Conservation (phyloP, 257 asterid species). For the Jasminum sambac region DNA sequence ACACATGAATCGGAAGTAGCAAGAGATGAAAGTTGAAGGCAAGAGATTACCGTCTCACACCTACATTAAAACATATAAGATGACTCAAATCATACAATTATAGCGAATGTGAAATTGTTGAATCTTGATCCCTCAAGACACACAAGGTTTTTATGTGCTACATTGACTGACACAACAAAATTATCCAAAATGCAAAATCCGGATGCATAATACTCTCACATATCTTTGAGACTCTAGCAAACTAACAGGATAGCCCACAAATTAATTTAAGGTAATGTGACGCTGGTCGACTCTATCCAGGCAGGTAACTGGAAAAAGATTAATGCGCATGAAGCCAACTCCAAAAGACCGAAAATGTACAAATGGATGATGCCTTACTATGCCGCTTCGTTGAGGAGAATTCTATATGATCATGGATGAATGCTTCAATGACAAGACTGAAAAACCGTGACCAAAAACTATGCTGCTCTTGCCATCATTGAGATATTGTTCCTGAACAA, state of each 20-base stretch:
- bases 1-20: neutral
- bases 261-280: slow-evolving; percentile 12
- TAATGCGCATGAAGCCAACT: neutral
- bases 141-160: slow-evolving; percentile 18
- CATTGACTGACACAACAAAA: slow-evolving; percentile 28
- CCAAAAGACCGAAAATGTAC: slow-evolving; percentile 10
- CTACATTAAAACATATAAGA: slow-evolving; percentile 7
- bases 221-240: slow-evolving; percentile 11
- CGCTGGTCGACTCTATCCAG: slow-evolving; percentile 23
- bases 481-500: slow-evolving; percentile 27
- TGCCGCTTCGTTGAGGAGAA: slow-evolving; percentile 20
- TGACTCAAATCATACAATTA: neutral
- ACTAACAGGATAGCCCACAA: slow-evolving; percentile 14
- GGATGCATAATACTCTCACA: neutral
- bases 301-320: neutral
- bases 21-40: slow-evolving; percentile 21
- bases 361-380: slow-evolving; percentile 21
- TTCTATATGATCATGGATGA: slow-evolving; percentile 9
- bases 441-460: slow-evolving; percentile 22
- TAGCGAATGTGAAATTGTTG: neutral
- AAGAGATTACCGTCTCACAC: neutral
- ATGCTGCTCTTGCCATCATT: slow-evolving; percentile 22
- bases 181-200: slow-evolving; percentile 15
- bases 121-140: slow-evolving; percentile 25
- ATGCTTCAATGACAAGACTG: slow-evolving; percentile 21